A percentile compares a stretch with the other conserved stretches of the same genome.
Evolutionary conservation across 768 basidiomycete species (phyloP).

Genomic region (Crassisporium funariophilum): DNA sequence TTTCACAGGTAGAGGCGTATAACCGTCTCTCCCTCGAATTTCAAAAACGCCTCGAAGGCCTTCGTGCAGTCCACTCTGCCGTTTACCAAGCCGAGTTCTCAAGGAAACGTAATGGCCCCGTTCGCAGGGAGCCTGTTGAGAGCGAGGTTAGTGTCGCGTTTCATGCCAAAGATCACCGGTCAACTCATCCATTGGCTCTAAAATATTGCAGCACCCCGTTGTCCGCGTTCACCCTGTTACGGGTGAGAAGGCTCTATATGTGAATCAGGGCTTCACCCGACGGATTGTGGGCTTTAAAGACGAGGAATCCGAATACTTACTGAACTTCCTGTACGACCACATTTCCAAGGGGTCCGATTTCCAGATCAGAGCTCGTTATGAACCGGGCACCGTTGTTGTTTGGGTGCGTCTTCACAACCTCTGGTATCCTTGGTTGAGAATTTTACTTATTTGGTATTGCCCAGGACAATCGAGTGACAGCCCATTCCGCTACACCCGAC

Average conservation of each 20-base stretch:
- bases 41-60: conserved; percentile 57
- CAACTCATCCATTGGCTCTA: background rate
- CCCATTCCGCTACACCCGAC: conserved; percentile 46
- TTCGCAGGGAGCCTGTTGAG: conserved; percentile 52
- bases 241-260: conserved; percentile 61
- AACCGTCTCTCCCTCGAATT: conserved; percentile 59
- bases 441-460: background rate
- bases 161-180: background rate
- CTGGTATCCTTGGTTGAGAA: background rate
- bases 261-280: conserved; percentile 57
- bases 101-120: conserved; percentile 42
- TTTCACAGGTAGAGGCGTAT: conserved; percentile 61
- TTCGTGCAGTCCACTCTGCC: conserved; percentile 58
- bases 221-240: conserved; percentile 64
- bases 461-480: conserved; percentile 51
- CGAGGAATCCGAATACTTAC: conserved; percentile 57
- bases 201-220: conserved; percentile 58
- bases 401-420: conserved; percentile 42
- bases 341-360: conserved; percentile 52
- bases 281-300: conserved; percentile 56
- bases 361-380: conserved; percentile 50
- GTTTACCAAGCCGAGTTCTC: conserved; percentile 54
- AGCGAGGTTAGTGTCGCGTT: conserved; percentile 33
- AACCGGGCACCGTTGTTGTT: conserved; percentile 56
- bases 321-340: conserved; percentile 58